A percentile compares a stretch with the other conserved stretches of the same genome.
phyloP scores from a whole-genome alignment of 2,329 filamentous ascomycete species.

The Pyrenophora seminiperda region DNA sequence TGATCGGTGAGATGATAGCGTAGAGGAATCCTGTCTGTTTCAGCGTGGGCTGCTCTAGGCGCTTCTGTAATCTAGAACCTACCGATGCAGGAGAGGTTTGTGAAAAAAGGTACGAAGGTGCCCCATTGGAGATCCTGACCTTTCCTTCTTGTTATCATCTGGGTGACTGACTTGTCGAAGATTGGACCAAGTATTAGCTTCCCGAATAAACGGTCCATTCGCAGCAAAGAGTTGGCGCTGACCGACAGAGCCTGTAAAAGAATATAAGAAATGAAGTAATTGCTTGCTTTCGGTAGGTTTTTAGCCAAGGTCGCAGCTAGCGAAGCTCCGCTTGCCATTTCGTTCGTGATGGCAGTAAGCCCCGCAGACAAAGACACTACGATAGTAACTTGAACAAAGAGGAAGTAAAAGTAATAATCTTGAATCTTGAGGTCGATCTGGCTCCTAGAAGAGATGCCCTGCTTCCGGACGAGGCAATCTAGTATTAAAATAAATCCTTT shows the following conservation, averaged over 20 bases:
- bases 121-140: slow-evolving; percentile 11
- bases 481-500: slow-evolving; percentile 6
- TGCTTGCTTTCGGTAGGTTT: slow-evolving; percentile 24
- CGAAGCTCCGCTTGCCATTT: slow-evolving; percentile 5
- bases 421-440: slow-evolving; percentile 12
- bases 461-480: slow-evolving; percentile 9
- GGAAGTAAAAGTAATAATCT: slow-evolving; percentile 23
- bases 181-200: slow-evolving; percentile 9
- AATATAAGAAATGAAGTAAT: slow-evolving; percentile 24
- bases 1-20: slow-evolving; percentile 16
- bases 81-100: slow-evolving; percentile 25
- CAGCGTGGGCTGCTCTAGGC: not conserved
- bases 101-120: slow-evolving; percentile 18
- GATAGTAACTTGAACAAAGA: slow-evolving; percentile 14
- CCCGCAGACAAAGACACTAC: slow-evolving; percentile 15
- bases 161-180: slow-evolving; percentile 13
- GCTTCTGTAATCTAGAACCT: not conserved
- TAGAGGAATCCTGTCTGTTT: slow-evolving; percentile 17
- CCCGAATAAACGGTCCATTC: slow-evolving; percentile 4
- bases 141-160: slow-evolving; percentile 11
- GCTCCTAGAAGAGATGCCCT: slow-evolving; percentile 13
- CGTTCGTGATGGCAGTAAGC: slow-evolving; percentile 16
- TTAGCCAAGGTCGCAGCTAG: slow-evolving; percentile 18
- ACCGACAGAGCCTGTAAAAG: slow-evolving; percentile 17
- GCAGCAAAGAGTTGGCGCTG: slow-evolving; percentile 13